Percentiles rank a stretch among this genome's conserved stretches.
Evolutionary conservation across 805 yeast species (phyloP).

Genomic region (Sugiyamaella qingdaonensis): DNA sequence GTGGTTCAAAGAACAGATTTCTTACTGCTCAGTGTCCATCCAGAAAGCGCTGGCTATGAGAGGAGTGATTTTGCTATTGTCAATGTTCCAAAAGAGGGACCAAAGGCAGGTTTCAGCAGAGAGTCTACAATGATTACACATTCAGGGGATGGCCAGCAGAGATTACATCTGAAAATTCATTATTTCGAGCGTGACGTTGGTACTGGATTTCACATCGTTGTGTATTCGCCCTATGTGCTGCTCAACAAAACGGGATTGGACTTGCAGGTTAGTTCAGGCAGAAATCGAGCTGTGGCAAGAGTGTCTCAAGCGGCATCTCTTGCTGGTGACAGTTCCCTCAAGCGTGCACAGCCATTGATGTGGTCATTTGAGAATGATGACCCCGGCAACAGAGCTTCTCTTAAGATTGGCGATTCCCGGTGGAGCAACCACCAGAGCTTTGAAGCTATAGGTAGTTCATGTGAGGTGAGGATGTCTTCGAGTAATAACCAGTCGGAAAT

Average conservation of each 20-base stretch:
- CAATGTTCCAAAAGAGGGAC: slow-evolving; percentile 26
- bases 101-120: slow-evolving; percentile 47
- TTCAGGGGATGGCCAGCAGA: slow-evolving; percentile 61
- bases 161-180: slow-evolving; percentile 57
- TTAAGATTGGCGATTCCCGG: slow-evolving; percentile 63
- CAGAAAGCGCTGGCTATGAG: slow-evolving; percentile 51
- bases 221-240: slow-evolving; percentile 83
- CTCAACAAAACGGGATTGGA: slow-evolving; percentile 74
- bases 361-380: slow-evolving; percentile 74
- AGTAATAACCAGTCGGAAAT: slow-evolving; percentile 45
- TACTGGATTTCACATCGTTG: slow-evolving; percentile 58
- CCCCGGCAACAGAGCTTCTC: slow-evolving; percentile 59
- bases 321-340: slow-evolving; percentile 23
- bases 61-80: slow-evolving; percentile 74
- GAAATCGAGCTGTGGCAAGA: slow-evolving; percentile 48
- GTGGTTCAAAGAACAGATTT: slow-evolving; percentile 71
- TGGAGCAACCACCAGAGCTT: slow-evolving; percentile 75
- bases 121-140: slow-evolving; percentile 50
- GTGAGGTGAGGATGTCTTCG: slow-evolving; percentile 46
- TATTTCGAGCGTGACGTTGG: slow-evolving; percentile 49
- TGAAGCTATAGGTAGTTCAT: slow-evolving; percentile 83
- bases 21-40: slow-evolving; percentile 60
- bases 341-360: slow-evolving; percentile 56
- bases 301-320: slow-evolving; percentile 17
- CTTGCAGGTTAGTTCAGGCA: slow-evolving; percentile 50